These are phyloP conservation scores for Lactuca sativa DNA, from an alignment of 129 eudicot genomes.

Conservation along the genomic window DNA sequence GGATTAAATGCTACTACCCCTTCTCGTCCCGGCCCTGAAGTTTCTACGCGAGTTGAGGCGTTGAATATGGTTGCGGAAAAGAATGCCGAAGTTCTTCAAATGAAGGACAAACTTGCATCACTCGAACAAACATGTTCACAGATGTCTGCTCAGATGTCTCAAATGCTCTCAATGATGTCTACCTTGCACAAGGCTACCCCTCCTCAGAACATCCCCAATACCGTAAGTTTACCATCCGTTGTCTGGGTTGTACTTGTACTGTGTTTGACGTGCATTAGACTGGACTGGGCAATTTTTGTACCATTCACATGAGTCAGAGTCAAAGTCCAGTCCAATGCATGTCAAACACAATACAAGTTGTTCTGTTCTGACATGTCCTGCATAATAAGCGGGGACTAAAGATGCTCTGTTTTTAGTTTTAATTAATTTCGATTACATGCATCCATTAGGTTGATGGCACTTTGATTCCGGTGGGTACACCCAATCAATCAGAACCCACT, in stretches of 20 bases:
- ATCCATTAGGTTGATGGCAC: conserved; percentile 27
- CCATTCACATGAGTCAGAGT: background rate
- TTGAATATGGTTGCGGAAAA: conserved; percentile 45
- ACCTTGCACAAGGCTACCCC: background rate
- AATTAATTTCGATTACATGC: background rate
- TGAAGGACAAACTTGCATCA: conserved; percentile 48
- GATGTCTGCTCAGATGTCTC: conserved; percentile 65
- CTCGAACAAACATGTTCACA: conserved; percentile 60
- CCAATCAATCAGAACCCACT: conserved; percentile 17
- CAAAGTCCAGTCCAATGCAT: background rate
- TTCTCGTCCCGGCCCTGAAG: conserved; percentile 17
- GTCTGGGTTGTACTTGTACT: background rate
- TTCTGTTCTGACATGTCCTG: too few species aligned
- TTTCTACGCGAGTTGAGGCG: conserved; percentile 46
- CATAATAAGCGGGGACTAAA: background rate
- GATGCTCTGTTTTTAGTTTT: background rate
- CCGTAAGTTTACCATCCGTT: conserved; percentile 26
- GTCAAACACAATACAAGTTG: background rate
- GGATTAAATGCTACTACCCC: conserved; percentile 31
- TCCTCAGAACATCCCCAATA: conserved; percentile 18
- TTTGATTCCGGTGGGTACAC: conserved; percentile 15
- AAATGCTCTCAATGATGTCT: conserved; percentile 54
- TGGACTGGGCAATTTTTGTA: background rate
- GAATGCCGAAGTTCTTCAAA: conserved; percentile 51
- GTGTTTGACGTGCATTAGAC: background rate